Conservation (phyloP, 257 asterid genomes). For the Gentiana straminea region DNA sequence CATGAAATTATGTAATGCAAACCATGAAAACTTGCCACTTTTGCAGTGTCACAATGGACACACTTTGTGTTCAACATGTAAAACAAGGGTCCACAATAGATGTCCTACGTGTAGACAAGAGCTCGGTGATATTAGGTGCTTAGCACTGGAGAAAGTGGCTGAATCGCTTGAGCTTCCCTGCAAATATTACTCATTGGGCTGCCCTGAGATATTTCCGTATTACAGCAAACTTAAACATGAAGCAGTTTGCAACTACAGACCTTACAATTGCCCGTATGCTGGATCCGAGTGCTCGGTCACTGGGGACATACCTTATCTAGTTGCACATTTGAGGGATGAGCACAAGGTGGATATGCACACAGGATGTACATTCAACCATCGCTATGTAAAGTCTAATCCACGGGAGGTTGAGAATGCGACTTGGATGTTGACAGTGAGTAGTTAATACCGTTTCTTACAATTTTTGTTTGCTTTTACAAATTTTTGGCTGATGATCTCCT, state of each 20-base stretch:
- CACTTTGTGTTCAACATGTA: conserved; percentile 83
- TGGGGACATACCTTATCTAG: conserved; percentile 64
- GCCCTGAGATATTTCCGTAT: conserved; percentile 72
- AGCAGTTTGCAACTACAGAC: conserved; percentile 58
- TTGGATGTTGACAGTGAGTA: conserved; percentile 79
- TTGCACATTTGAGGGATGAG: conserved; percentile 69
- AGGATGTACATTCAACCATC: conserved; percentile 75
- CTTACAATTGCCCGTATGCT: conserved; percentile 66
- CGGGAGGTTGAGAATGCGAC: conserved; percentile 86
- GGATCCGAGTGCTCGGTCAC: conserved; percentile 69
- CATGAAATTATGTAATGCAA: too few species aligned
- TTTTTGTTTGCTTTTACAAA: too few species aligned
- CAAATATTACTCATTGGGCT: conserved; percentile 64
- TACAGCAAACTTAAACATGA: conserved; percentile 77
- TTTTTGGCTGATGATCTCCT: too few species aligned
- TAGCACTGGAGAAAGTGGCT: conserved; percentile 81
- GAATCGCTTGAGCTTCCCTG: conserved; percentile 81
- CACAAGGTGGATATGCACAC: conserved; percentile 91
- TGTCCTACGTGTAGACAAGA: conserved; percentile 95
- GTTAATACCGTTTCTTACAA: neutral
- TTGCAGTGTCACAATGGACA: conserved; percentile 88
- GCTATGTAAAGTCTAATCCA: conserved; percentile 75
- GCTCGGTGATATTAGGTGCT: conserved; percentile 86
- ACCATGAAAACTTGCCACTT: conserved; percentile 5
- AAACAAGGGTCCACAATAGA: conserved; percentile 69